phyloP scores from a whole-genome alignment of 352 stramenopile species.

The Pythium rishiriense region DNA sequence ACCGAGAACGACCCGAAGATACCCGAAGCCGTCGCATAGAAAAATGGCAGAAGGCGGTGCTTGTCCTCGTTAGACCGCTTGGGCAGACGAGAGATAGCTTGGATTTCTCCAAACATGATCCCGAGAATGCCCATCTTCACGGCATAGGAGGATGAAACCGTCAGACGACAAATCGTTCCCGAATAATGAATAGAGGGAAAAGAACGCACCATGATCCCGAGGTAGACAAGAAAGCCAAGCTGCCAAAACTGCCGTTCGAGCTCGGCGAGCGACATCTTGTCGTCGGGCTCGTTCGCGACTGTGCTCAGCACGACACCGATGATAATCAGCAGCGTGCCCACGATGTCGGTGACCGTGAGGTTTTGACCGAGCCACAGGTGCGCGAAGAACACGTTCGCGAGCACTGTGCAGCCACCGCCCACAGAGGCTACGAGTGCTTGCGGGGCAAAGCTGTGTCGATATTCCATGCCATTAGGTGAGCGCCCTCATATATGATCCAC shows the following conservation, averaged over 20 bases:
- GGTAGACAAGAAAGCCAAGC: constrained; percentile 74
- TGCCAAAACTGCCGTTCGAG: constrained; percentile 83
- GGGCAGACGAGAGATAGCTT: constrained; percentile 56
- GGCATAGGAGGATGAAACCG: background rate
- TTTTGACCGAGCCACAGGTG: constrained; percentile 82
- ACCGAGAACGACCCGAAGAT: constrained; percentile 87
- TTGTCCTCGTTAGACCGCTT: constrained; percentile 55
- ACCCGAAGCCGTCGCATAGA: constrained; percentile 79
- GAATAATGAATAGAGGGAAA: background rate
- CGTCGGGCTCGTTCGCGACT: constrained; percentile 77
- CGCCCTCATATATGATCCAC: no score
- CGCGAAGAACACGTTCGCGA: constrained; percentile 90
- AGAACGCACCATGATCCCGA: constrained; percentile 63
- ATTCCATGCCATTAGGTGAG: no score
- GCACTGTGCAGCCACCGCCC: constrained; percentile 81
- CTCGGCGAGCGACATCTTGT: constrained; percentile 75
- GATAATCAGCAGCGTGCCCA: constrained; percentile 79
- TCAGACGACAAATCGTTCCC: background rate
- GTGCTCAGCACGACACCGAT: constrained; percentile 82
- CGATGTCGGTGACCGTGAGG: constrained; percentile 62
- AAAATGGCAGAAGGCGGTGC: constrained; percentile 68
- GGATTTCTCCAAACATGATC: constrained; percentile 74
- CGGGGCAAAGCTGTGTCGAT: constrained; percentile 58
- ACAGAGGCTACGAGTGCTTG: constrained; percentile 86
- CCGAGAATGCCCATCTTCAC: constrained; percentile 55